Evolutionary conservation across 495 filamentous ascomycete species (phyloP).

Genomic region (Evansstolkia leycettana): DNA sequence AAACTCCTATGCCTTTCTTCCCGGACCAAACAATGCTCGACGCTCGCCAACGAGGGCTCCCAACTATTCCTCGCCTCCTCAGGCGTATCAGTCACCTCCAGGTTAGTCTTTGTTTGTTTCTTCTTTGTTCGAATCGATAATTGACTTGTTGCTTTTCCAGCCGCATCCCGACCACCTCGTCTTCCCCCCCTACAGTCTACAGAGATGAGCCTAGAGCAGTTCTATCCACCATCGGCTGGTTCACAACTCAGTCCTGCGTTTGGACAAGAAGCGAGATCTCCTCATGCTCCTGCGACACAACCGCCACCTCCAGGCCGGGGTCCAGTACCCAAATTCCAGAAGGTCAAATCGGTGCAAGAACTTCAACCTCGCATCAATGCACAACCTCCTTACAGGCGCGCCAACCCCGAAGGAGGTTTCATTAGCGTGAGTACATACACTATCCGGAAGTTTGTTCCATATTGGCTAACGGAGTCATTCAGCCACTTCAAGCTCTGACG

Average conservation of each 20-base stretch:
- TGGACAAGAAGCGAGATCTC: constrained; percentile 61
- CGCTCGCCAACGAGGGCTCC: constrained; percentile 47
- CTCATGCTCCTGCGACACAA: constrained; percentile 36
- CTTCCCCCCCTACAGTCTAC: constrained; percentile 63
- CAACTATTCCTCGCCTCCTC: constrained; percentile 48
- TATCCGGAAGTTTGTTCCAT: constrained; percentile 2
- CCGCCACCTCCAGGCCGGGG: constrained; percentile 43
- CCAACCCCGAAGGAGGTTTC: constrained; percentile 95
- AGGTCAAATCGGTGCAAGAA: constrained; percentile 57
- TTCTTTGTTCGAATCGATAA: constrained; percentile 35
- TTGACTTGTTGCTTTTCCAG: constrained; percentile 23
- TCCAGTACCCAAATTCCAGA: constrained; percentile 78
- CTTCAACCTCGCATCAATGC: constrained; percentile 70
- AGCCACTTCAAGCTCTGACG: constrained; percentile 95
- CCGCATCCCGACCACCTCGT: constrained; percentile 27
- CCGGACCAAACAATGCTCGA: constrained; percentile 27
- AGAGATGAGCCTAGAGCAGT: constrained; percentile 47
- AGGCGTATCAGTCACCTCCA: constrained; percentile 51
- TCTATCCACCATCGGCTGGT: constrained; percentile 58
- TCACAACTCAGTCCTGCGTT: constrained; percentile 60
- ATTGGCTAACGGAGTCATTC: constrained; percentile 3
- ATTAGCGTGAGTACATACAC: constrained; percentile 65
- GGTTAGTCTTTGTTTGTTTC: constrained; percentile 27
- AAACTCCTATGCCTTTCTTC: constrained; percentile 32
- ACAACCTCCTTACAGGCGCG: constrained; percentile 84